Evolutionary conservation across 116 monocot species (phyloP), one percentile per base, ranked within the genome.

Genomic region (Iris pallida): DNA sequence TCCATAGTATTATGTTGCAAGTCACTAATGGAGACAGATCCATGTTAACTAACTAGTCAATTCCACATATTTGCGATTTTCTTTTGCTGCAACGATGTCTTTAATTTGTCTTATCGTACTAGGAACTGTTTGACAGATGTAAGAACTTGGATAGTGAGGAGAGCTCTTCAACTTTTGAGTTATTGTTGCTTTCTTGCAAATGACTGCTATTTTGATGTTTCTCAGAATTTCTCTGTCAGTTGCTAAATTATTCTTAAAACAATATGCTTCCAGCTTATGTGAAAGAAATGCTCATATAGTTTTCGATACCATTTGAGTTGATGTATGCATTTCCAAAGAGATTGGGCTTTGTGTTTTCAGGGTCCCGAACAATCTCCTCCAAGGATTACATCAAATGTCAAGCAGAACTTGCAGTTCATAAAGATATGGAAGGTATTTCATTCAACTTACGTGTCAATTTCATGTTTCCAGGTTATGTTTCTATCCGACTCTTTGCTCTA

Each of bases 351-450:
- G 19, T 70, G 65, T 60, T 66, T 75, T 20, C 58, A 91, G 91
- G 78, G 61, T 55, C 57, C 69, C 61, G 86, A 85, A 61, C 83
- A 81, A 81, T 73, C 59, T 45, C 83, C 88, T 79, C 84, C 80
- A 61, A 89, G 95, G 79, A 96, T 96, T 51, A 96, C 88, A 68
- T 84, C 89, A 66, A 96, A 96, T 71, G 85, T 96, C 45, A 96
- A 91, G 65, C 95, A 84, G 69, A 96, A 86, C 65, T 83, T 96
- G 74, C 88, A 85, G 65, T 76, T 95, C 48, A 45, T 95, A 53
- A 94, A 67, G 78, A 73, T 90, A 18, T 91, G 82, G 91, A 88
- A 69, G 83, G 92, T 88, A 81, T 53, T 62, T 8, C n/a, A 20
- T 53, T 69, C 18, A 9, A 48, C 49, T 47, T 43, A 59, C 14